Percentiles rank a stretch among this genome's conserved stretches.
Evolutionary conservation across 2,329 filamentous ascomycete species (phyloP).

Genomic region (Arthroderma sp.): DNA sequence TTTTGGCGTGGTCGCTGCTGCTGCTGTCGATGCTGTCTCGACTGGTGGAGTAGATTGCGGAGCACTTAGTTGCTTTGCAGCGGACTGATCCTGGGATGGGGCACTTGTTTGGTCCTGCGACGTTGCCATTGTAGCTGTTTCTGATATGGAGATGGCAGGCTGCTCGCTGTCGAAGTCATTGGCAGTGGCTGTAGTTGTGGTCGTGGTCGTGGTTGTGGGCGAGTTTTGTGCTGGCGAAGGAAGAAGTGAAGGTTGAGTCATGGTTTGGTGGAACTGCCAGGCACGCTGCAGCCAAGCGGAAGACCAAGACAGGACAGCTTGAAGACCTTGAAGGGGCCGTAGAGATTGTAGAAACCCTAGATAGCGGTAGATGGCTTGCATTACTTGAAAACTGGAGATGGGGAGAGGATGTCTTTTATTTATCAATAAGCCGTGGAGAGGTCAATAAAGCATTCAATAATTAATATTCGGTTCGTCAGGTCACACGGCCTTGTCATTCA

Average conservation of each 20-base stretch:
- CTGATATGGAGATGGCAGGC: neutral
- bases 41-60: neutral
- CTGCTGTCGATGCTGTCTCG: neutral
- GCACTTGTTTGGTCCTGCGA: neutral
- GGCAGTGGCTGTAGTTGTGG: neutral
- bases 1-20: neutral
- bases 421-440: too few relatives aligned
- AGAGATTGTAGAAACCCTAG: neutral
- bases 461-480: neutral
- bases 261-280: neutral
- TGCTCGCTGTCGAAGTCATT: neutral
- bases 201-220: constrained; percentile 1
- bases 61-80: neutral
- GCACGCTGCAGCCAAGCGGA: neutral
- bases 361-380: neutral
- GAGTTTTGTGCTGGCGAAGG: neutral
- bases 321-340: neutral
- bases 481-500: neutral
- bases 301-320: neutral
- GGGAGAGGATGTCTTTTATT: too few relatives aligned
- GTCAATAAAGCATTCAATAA: neutral
- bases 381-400: too few relatives aligned
- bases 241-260: neutral
- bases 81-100: neutral
- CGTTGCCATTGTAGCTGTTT: neutral